Percentiles rank a stretch among this genome's conserved stretches.
Evolutionary conservation across 305 asterid species (phyloP).

Genomic region (Vinca major): DNA sequence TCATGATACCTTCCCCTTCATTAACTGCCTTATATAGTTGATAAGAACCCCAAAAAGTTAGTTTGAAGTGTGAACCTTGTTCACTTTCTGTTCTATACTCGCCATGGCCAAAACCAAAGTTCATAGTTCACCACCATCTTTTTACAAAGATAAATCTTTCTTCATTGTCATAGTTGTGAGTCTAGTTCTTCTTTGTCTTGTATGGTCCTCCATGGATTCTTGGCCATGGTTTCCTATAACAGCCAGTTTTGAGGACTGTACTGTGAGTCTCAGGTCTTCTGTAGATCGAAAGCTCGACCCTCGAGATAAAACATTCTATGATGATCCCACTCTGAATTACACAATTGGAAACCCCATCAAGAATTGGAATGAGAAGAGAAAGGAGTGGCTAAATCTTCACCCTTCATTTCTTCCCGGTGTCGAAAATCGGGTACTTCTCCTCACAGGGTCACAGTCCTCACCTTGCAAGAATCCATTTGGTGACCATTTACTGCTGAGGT

Average conservation of each 20-base stretch:
- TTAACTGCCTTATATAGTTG: background rate
- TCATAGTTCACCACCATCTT: conserved; percentile 15
- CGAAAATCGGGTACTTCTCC: conserved; percentile 32
- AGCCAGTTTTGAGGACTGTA: conserved; percentile 1
- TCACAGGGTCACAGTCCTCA: conserved; percentile 56
- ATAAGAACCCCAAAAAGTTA: background rate
- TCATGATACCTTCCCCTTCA: background rate
- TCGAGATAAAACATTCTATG: conserved; percentile 36
- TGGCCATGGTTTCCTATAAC: conserved; percentile 28
- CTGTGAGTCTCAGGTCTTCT: conserved; percentile 7
- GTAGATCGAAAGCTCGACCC: conserved; percentile 27
- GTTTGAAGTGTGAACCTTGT: background rate
- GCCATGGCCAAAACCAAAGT: conserved; percentile 7
- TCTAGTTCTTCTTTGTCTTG: conserved; percentile 23
- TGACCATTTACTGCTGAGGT: conserved; percentile 43
- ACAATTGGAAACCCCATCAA: conserved; percentile 37
- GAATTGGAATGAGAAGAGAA: conserved; percentile 52
- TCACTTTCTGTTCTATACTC: background rate
- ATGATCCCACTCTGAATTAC: conserved; percentile 43
- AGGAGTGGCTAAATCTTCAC: conserved; percentile 39
- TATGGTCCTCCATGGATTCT: conserved; percentile 27
- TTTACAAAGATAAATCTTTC: conserved; percentile 20
- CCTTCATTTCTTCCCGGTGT: conserved; percentile 17
- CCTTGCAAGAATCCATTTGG: conserved; percentile 55
- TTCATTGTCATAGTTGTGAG: conserved; percentile 20